Evolutionary conservation across 306 rosid species (phyloP).

Genomic region (Quercus alba): DNA sequence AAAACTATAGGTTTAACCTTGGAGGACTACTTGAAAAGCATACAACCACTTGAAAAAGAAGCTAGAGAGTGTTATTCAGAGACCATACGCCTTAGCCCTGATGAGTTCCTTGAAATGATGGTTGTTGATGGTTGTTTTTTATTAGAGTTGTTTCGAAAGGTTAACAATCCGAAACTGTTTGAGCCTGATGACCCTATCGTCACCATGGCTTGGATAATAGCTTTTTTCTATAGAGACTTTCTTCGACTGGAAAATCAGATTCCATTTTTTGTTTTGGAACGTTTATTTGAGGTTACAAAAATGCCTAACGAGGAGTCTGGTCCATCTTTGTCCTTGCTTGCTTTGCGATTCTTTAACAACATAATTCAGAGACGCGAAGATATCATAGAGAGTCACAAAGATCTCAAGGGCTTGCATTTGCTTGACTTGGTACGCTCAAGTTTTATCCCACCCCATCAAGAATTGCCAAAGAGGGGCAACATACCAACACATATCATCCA

Average conservation of each 20-base stretch:
- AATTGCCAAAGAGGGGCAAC: background rate
- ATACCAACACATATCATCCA: slow-evolving; percentile 35
- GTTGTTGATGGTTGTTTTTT: too few species aligned
- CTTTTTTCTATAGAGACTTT: too few species aligned
- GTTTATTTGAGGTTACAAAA: too few species aligned
- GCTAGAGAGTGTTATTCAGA: too few species aligned
- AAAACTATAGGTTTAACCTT: background rate
- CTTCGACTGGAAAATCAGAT: too few species aligned
- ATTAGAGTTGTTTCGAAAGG: slow-evolving; percentile 26
- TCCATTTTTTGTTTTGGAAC: too few species aligned
- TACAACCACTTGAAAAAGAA: too few species aligned
- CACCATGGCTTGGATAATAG: too few species aligned
- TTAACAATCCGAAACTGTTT: background rate
- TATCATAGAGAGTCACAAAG: background rate
- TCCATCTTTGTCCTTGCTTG: slow-evolving; percentile 19
- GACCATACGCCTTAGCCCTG: too few species aligned
- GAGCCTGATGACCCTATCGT: slow-evolving; percentile 30
- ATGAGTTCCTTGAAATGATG: too few species aligned
- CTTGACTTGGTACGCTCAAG: slow-evolving; percentile 31
- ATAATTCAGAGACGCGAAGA: slow-evolving; percentile 16
- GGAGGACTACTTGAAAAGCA: slow-evolving; percentile 8
- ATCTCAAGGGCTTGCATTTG: slow-evolving; percentile 24
- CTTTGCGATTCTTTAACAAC: slow-evolving; percentile 33
- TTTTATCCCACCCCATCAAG: slow-evolving; percentile 16
- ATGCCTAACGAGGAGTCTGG: background rate